phyloP scores from a whole-genome alignment of 1,284 basidiomycete genomes.

The Tylopilus sp. region DNA sequence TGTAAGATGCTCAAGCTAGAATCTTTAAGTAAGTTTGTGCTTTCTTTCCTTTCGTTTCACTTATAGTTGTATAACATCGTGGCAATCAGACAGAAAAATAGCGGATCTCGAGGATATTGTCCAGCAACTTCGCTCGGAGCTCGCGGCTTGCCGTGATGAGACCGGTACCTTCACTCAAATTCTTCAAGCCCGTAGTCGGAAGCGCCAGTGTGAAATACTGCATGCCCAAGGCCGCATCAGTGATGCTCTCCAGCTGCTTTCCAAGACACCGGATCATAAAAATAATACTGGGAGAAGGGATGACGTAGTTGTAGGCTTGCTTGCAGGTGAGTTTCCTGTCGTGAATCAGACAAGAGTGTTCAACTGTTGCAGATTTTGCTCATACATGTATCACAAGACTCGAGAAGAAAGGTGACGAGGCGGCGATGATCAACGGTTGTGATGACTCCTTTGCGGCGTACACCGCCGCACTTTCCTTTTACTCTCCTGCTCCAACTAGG shows the following conservation, averaged over 20 bases:
- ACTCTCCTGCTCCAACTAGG: neutral
- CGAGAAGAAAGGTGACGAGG: neutral
- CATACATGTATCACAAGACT: neutral
- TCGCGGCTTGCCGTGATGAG: neutral
- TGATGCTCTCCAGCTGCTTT: neutral
- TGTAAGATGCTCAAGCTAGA: too few species aligned
- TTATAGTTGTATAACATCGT: too few species aligned
- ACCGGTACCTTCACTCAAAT: neutral
- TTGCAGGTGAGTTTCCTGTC: neutral
- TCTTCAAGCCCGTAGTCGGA: neutral
- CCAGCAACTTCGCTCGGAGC: neutral
- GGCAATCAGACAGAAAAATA: neutral
- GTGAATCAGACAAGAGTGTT: neutral
- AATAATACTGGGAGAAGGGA: neutral
- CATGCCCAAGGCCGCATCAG: neutral
- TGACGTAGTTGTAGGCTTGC: neutral
- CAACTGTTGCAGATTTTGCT: neutral
- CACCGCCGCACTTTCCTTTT: conserved; percentile 3
- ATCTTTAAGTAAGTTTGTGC: too few species aligned
- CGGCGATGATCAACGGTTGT: neutral
- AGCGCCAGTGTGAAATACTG: neutral
- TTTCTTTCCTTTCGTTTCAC: too few species aligned
- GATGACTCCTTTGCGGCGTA: too few species aligned
- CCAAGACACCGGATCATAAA: neutral
- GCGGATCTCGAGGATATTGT: too few species aligned